Evolutionary conservation across 495 filamentous ascomycete genomes (phyloP).

Genomic region (Trichocladium antarcticum): DNA sequence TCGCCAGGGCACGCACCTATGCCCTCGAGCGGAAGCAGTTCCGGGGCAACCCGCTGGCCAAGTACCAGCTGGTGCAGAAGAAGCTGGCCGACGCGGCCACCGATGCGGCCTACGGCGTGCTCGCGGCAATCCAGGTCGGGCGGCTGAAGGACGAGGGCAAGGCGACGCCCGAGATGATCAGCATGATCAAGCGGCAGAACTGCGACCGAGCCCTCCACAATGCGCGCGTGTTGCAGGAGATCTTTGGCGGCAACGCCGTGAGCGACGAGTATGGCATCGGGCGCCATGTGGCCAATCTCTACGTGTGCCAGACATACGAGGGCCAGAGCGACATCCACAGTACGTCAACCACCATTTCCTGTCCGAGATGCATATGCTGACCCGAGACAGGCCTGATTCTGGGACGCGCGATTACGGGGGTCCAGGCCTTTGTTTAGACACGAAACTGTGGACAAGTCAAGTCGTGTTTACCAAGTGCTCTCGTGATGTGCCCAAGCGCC

Average conservation of each 20-base stretch:
- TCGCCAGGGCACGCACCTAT: slow-evolving; percentile 70
- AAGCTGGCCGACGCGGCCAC: slow-evolving; percentile 88
- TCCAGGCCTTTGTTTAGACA: slow-evolving; percentile 53
- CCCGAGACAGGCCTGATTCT: slow-evolving; percentile 44
- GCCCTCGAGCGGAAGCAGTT: slow-evolving; percentile 90
- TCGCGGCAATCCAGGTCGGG: slow-evolving; percentile 82
- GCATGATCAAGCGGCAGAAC: slow-evolving; percentile 96
- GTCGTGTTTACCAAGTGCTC: no score
- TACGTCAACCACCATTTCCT: slow-evolving; percentile 39
- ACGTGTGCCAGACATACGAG: slow-evolving; percentile 96
- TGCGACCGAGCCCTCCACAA: slow-evolving; percentile 82
- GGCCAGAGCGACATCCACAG: slow-evolving; percentile 94
- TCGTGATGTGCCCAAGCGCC: no score
- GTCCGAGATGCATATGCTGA: slow-evolving; percentile 3
- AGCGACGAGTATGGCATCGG: slow-evolving; percentile 95
- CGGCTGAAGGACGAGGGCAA: slow-evolving; percentile 85
- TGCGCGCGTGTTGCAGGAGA: slow-evolving; percentile 73
- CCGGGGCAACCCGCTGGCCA: slow-evolving; percentile 88
- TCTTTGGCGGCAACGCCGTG: slow-evolving; percentile 94
- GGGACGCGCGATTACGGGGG: slow-evolving; percentile 50
- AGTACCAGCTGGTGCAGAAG: slow-evolving; percentile 98
- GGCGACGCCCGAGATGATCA: slow-evolving; percentile 90
- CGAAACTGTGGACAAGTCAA: no score
- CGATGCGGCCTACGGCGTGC: slow-evolving; percentile 77
- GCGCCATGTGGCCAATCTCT: slow-evolving; percentile 89